phyloP scores from a whole-genome alignment of 2,329 filamentous ascomycete genomes.

The Aspergillus vadensis region DNA sequence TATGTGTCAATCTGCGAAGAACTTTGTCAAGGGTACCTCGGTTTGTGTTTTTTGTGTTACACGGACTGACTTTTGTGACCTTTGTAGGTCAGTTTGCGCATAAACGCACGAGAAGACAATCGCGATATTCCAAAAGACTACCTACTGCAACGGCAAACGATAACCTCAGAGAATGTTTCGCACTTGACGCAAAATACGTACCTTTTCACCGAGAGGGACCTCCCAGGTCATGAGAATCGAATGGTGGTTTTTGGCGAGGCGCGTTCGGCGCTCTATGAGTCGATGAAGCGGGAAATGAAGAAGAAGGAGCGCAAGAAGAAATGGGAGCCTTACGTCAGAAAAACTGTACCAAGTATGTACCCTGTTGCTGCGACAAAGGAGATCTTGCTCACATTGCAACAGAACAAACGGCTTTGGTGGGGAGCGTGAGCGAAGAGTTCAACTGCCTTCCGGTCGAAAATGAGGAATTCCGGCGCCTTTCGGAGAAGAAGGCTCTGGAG shows the following conservation, averaged over 20 bases:
- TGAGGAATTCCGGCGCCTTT: constrained; percentile 65
- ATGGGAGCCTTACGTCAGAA: constrained; percentile 59
- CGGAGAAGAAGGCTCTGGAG: constrained; percentile 60
- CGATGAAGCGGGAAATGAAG: constrained; percentile 47
- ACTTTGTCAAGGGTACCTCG: neutral
- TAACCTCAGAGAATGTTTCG: constrained; percentile 45
- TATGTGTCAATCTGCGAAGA: constrained; percentile 23
- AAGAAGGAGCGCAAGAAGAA: constrained; percentile 54
- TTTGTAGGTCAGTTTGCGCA: constrained; percentile 67
- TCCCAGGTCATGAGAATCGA: constrained; percentile 69
- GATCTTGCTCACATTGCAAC: constrained; percentile 18
- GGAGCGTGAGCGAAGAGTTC: constrained; percentile 73
- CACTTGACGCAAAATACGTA: constrained; percentile 75
- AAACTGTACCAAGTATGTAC: constrained; percentile 70
- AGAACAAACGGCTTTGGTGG: constrained; percentile 78
- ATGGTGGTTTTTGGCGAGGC: constrained; percentile 46
- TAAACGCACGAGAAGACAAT: constrained; percentile 69
- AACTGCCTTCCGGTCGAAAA: constrained; percentile 73
- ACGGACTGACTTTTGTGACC: constrained; percentile 20
- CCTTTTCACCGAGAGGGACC: constrained; percentile 90
- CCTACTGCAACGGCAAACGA: constrained; percentile 69
- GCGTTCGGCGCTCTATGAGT: constrained; percentile 50
- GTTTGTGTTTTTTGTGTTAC: neutral
- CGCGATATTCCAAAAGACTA: constrained; percentile 84
- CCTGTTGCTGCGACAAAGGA: neutral